Conservation (phyloP, 257 asterid genomes). For the Ligustrum vulgare region DNA sequence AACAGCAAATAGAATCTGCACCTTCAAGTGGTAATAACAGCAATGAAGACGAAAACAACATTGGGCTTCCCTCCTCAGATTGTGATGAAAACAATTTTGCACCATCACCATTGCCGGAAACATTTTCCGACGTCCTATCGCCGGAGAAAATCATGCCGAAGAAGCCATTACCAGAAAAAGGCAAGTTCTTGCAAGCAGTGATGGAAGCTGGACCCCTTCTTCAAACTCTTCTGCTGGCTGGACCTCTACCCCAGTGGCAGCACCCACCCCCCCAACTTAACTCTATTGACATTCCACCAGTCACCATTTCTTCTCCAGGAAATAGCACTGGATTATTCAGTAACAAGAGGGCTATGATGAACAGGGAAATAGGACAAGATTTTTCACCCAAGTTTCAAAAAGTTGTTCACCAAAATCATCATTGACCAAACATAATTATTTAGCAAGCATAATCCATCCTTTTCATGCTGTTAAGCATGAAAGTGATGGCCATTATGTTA, state of each 20-base stretch:
- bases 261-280: constrained; percentile 94
- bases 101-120: background rate
- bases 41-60: constrained; percentile 51
- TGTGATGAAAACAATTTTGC: constrained; percentile 46
- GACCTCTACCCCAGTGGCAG: constrained; percentile 97
- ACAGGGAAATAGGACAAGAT: constrained; percentile 30
- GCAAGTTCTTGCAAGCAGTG: constrained; percentile 83
- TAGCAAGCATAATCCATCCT: constrained; percentile 32
- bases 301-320: constrained; percentile 65
- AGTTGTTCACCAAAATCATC: constrained; percentile 67
- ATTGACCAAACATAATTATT: constrained; percentile 51
- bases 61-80: constrained; percentile 46
- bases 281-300: constrained; percentile 88
- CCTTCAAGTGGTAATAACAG: constrained; percentile 54
- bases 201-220: constrained; percentile 95
- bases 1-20: constrained; percentile 32
- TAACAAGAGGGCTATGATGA: constrained; percentile 47
- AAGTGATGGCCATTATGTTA: constrained; percentile 37
- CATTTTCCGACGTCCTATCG: background rate
- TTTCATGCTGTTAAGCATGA: constrained; percentile 46
- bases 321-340: constrained; percentile 36
- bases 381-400: constrained; percentile 64
- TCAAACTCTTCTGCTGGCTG: constrained; percentile 85
- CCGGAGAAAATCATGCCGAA: constrained; percentile 33
- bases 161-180: constrained; percentile 72